Evolutionary conservation across 2,329 filamentous ascomycete species (phyloP).

Genomic region (Zarea fungicola): DNA sequence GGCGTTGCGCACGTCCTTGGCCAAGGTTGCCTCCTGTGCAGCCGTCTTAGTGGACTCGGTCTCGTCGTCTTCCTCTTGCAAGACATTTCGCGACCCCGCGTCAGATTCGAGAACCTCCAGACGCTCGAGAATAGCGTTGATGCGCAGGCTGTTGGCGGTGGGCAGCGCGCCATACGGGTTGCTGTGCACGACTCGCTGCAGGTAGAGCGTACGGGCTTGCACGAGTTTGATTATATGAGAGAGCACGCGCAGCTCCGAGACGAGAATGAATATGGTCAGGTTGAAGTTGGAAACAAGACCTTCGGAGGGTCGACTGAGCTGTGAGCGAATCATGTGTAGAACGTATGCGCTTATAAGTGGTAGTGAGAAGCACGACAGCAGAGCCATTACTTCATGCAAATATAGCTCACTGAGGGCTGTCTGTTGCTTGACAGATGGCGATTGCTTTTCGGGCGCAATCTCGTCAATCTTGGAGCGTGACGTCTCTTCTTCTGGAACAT

Average conservation of each 20-base stretch:
- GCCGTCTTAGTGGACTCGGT: constrained; percentile 26
- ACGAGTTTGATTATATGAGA: constrained; percentile 78
- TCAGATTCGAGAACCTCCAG: constrained; percentile 63
- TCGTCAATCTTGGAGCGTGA: constrained; percentile 13
- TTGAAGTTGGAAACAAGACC: constrained; percentile 90
- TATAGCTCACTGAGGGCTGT: constrained; percentile 60
- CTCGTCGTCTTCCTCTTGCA: constrained; percentile 24
- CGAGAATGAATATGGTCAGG: constrained; percentile 81
- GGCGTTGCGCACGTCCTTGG: constrained; percentile 56
- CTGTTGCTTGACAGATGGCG: constrained; percentile 22
- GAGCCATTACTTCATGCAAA: constrained; percentile 66
- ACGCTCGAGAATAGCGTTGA: constrained; percentile 57
- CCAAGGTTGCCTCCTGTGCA: constrained; percentile 39
- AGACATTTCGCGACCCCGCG: constrained; percentile 27
- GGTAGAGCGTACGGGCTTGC: constrained; percentile 70
- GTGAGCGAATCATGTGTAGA: constrained; percentile 72
- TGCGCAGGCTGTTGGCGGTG: constrained; percentile 31
- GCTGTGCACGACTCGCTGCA: constrained; percentile 66
- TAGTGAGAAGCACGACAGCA: constrained; percentile 72
- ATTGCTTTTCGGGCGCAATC: constrained; percentile 18
- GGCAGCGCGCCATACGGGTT: constrained; percentile 36
- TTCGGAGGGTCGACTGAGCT: constrained; percentile 78
- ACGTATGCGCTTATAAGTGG: constrained; percentile 78
- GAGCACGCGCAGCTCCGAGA: constrained; percentile 77
- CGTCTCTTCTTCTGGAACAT: constrained; percentile 41